A percentile compares a stretch with the other conserved stretches of the same genome.
Evolutionary conservation across 495 filamentous ascomycete genomes (phyloP).

Genomic region (Xylaria sp.): DNA sequence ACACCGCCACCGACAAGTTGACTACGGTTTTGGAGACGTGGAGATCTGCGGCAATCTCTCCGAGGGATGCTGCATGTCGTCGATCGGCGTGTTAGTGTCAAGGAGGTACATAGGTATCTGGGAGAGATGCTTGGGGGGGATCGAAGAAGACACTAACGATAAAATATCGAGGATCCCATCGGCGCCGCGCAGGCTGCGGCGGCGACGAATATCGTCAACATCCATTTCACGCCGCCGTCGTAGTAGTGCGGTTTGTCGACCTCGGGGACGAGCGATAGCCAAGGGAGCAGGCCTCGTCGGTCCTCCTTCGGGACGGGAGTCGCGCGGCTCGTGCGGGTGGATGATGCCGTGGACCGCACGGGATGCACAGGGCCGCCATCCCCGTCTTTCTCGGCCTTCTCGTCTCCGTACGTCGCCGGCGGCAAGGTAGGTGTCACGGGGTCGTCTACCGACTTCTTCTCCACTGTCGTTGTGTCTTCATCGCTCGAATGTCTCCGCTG

Average conservation of each 20-base stretch:
- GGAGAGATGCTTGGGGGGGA: not conserved
- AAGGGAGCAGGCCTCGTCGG: conserved; percentile 77
- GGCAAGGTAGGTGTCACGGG: conserved; percentile 1
- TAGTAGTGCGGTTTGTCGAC: conserved; percentile 79
- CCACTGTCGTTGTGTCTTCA: not conserved
- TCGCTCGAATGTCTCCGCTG: conserved; percentile 7
- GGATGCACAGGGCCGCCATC: conserved; percentile 25
- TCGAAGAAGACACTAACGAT: conserved; percentile 64
- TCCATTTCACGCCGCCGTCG: conserved; percentile 76
- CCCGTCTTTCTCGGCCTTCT: conserved; percentile 29
- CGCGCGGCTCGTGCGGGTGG: conserved; percentile 46
- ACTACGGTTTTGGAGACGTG: conserved; percentile 71
- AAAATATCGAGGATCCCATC: conserved; percentile 84
- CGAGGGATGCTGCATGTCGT: conserved; percentile 69
- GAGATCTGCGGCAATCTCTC: conserved; percentile 70
- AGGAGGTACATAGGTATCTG: conserved; percentile 8
- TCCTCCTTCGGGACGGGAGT: conserved; percentile 67
- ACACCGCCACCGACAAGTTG: conserved; percentile 84
- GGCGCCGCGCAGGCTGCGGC: conserved; percentile 78
- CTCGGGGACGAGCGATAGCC: conserved; percentile 80
- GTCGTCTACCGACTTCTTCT: conserved; percentile 18
- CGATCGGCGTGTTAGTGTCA: conserved; percentile 10
- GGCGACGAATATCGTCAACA: conserved; percentile 81
- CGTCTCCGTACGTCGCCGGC: not conserved
- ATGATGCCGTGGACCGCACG: conserved; percentile 44